Conservation (phyloP, 106 monocot species). For the Acanthochlamys bracteata region DNA sequence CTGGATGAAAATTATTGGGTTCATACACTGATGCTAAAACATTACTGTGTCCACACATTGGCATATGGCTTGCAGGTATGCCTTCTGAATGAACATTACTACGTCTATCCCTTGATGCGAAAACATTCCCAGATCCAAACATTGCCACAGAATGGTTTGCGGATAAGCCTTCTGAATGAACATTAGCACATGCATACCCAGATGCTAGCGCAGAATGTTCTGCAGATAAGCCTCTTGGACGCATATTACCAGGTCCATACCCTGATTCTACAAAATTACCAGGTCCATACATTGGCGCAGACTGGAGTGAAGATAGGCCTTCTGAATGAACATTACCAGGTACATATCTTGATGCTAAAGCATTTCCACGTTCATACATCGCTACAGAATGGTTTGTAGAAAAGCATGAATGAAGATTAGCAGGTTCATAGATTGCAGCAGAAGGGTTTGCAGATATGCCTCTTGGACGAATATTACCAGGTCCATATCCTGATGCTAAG, state of each 20-base stretch:
- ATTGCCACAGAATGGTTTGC: not conserved
- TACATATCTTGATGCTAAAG: no score
- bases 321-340: constrained; percentile 4
- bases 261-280: not conserved
- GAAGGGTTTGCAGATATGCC: not conserved
- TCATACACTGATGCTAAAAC: no score
- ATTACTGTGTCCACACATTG: no score
- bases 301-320: constrained; percentile 1
- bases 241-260: not conserved
- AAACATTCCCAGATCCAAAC: no score
- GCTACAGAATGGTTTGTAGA: not conserved
- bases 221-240: not conserved
- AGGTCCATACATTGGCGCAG: not conserved
- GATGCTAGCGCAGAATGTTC: no score
- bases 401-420: not conserved
- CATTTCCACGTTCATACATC: no score
- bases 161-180: no score
- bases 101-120: no score
- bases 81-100: not conserved
- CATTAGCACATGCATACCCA: no score
- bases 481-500: no score
- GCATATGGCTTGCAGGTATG: no score
- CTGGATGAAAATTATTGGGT: not conserved
- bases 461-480: not conserved
- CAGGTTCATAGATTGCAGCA: not conserved